Conservation (phyloP, 106 monocot species). For the Cymbidium sinense region DNA sequence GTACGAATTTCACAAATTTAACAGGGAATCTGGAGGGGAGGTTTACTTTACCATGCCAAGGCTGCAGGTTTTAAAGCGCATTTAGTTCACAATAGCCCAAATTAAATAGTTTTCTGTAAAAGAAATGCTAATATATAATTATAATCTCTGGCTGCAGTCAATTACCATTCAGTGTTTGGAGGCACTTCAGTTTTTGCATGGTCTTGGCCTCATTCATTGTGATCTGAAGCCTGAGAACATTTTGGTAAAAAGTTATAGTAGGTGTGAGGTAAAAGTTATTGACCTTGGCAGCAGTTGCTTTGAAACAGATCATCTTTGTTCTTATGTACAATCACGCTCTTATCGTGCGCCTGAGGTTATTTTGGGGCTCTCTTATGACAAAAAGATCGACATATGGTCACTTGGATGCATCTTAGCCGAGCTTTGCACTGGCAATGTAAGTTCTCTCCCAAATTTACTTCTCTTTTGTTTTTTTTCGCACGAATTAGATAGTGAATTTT, state of each 20-base stretch:
- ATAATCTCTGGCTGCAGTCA: slow-evolving; percentile 49
- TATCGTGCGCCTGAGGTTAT: slow-evolving; percentile 99
- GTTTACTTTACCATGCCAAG: slow-evolving; percentile 99
- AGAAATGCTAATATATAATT: not conserved
- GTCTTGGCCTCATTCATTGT: slow-evolving; percentile 96
- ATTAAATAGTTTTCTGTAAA: not conserved
- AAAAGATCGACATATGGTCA: slow-evolving; percentile 99
- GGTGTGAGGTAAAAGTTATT: slow-evolving; percentile 97
- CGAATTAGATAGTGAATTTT: not conserved
- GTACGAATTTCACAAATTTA: slow-evolving; percentile 99
- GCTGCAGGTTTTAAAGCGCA: slow-evolving; percentile 62
- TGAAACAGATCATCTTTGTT: slow-evolving; percentile 97
- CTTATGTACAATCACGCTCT: slow-evolving; percentile 96
- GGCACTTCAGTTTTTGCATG: slow-evolving; percentile 91
- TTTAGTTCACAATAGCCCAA: not conserved
- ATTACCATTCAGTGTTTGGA: slow-evolving; percentile 96
- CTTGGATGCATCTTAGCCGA: slow-evolving; percentile 98
- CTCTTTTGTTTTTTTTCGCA: not conserved
- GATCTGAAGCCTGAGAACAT: slow-evolving; percentile 99
- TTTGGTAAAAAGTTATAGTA: slow-evolving; percentile 97
- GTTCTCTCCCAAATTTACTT: slow-evolving; percentile 9
- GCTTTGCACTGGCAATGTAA: slow-evolving; percentile 97
- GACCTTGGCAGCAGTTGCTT: slow-evolving; percentile 99
- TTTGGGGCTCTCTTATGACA: slow-evolving; percentile 86
- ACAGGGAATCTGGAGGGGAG: slow-evolving; percentile 98